Evolutionary conservation across 257 asterid genomes (phyloP), one percentile per base, ranked within the genome.

Genomic region (Solanum etuberosum): DNA sequence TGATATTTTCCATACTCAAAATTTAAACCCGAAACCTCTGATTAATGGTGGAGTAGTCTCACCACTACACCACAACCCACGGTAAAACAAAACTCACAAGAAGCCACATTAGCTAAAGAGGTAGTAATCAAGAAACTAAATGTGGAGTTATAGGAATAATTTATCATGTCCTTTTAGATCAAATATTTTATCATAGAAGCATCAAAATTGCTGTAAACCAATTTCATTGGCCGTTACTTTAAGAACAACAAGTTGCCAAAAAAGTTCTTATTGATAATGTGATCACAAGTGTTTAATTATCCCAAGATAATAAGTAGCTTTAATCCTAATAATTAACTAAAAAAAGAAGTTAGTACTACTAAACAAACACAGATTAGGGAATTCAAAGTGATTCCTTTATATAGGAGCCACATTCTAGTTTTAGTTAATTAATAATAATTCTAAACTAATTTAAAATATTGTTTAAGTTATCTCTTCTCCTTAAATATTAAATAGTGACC

Each of bases 221-320:
- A 94, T 83, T 87, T 89, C 88, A 87, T 90, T 86, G 61, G 83
- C 80, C 88, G 89, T 94, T 89, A 87, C 94, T 92, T 93, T 92
- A 37, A 76, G 82, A 27, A 90, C 72, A 82, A 85, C 93, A 91
- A 91, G 48, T 89, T 87, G 94, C 89, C 92, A 89, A 87, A 91
- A 90, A 72, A 88, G 88, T 88, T 83, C 51, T 80, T 90, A 73
- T 87, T 90, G 91, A 92, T 93, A 89, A 89, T 91, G 91, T 89
- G 90, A 92, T 84, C 86, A 80, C 88, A 84, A 87, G 83, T 87
- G 71, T 65, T 92, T 87, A 21, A 91, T 92, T 87, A 92, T 91
- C 85, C 23, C 90, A 90, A 65, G 94, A 94, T 94, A 93, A 90
- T 93, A 90, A 89, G 89, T 88, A 71, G 65, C 83, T 80, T 86